Evolutionary conservation across 495 filamentous ascomycete genomes (phyloP).

Genomic region (Endocarpon pusillum): DNA sequence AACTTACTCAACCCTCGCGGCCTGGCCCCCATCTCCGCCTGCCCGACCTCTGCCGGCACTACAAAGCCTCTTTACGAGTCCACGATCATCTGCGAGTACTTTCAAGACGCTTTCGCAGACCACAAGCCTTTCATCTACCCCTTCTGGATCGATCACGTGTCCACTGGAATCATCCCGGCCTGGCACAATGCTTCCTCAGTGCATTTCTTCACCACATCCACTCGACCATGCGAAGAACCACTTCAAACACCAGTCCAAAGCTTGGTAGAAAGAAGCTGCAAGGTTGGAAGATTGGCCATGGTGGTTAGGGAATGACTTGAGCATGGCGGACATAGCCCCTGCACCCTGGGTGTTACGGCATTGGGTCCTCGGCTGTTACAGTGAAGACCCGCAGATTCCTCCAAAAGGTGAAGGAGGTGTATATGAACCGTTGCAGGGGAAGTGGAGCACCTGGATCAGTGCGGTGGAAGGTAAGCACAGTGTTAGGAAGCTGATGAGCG

Average conservation of each 20-base stretch:
- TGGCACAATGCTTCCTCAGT: slow-evolving; percentile 54
- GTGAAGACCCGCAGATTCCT: slow-evolving; percentile 44
- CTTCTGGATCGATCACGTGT: slow-evolving; percentile 53
- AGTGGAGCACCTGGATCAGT: slow-evolving; percentile 43
- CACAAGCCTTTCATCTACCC: slow-evolving; percentile 33
- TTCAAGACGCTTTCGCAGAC: slow-evolving; percentile 46
- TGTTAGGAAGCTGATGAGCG: slow-evolving; percentile 43
- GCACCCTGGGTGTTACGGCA: slow-evolving; percentile 51
- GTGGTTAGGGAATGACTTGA: no score
- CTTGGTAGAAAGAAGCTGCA: no score
- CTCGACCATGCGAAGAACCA: no score
- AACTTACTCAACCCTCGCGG: slow-evolving; percentile 51
- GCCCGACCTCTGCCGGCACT: slow-evolving; percentile 13
- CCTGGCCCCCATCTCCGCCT: slow-evolving; percentile 46
- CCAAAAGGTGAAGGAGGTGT: slow-evolving; percentile 25
- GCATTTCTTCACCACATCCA: no score
- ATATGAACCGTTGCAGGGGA: slow-evolving; percentile 36
- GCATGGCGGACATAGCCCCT: slow-evolving; percentile 43
- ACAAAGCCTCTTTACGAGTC: slow-evolving; percentile 53
- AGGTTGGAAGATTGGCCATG: no score
- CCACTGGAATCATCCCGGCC: slow-evolving; percentile 39
- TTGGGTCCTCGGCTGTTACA: slow-evolving; percentile 56
- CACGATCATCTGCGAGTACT: slow-evolving; percentile 48
- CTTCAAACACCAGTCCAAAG: no score
- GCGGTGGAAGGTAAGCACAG: slow-evolving; percentile 38